These are phyloP conservation scores for Cinchona pubescens DNA, from an alignment of 257 asterid species.

Conservation along the genomic window DNA sequence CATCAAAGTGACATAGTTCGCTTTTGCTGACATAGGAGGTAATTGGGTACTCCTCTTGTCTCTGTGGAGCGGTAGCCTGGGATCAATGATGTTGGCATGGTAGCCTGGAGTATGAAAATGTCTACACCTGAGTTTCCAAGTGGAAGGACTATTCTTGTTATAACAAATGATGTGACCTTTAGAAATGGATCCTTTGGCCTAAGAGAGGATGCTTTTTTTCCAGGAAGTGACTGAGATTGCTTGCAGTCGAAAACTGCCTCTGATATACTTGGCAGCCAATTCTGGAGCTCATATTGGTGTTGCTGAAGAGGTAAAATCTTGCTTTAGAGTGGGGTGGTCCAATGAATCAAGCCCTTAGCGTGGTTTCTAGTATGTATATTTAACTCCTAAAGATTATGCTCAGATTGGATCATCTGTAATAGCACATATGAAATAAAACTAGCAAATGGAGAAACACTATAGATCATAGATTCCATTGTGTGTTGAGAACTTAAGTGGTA, in stretches of 20 bases:
- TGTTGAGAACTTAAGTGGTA: conserved; percentile 79
- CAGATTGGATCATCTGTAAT: conserved; percentile 67
- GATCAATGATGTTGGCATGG: conserved; percentile 90
- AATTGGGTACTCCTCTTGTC: conserved; percentile 81
- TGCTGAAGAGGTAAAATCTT: conserved; percentile 95
- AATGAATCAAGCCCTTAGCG: conserved; percentile 85
- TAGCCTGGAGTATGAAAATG: conserved; percentile 95
- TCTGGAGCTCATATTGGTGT: conserved; percentile 99
- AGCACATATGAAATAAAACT: conserved; percentile 65
- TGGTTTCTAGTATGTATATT: conserved; percentile 85
- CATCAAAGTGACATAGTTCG: conserved; percentile 59
- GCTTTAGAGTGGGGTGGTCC: conserved; percentile 97
- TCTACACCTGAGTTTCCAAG: conserved; percentile 92
- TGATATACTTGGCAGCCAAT: conserved; percentile 92
- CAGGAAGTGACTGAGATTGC: conserved; percentile 81
- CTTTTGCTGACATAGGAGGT: conserved; percentile 62
- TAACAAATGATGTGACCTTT: conserved; percentile 89
- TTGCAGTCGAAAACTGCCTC: conserved; percentile 73
- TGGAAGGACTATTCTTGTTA: conserved; percentile 74
- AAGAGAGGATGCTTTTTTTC: conserved; percentile 82
- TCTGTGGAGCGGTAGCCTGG: conserved; percentile 67
- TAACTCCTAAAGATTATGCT: conserved; percentile 81
- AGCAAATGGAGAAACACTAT: conserved; percentile 69
- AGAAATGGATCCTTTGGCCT: conserved; percentile 96
- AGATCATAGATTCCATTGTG: conserved; percentile 82